Conservation (phyloP, 148 eudicot species). For the Vaccinium vitisidaea region DNA sequence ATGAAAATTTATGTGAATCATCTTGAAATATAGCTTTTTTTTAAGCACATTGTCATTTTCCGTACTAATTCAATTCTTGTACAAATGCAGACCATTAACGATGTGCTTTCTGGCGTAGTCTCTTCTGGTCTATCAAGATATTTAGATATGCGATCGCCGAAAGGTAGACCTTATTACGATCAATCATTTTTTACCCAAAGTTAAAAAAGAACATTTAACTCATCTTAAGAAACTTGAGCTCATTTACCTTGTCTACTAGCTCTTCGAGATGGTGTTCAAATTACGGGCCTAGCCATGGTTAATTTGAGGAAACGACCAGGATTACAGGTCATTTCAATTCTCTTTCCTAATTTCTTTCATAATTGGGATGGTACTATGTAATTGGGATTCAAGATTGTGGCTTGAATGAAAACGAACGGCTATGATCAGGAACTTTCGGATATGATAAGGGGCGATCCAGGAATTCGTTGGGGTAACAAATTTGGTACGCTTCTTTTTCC, state of each 20-base stretch:
- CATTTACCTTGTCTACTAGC: slow-evolving; percentile 25
- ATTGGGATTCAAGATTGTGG: background rate
- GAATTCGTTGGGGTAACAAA: slow-evolving; percentile 55
- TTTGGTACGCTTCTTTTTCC: slow-evolving; percentile 59
- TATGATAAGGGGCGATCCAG: slow-evolving; percentile 30
- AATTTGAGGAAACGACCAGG: slow-evolving; percentile 59
- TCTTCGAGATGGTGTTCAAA: slow-evolving; percentile 38
- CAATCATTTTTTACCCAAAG: background rate
- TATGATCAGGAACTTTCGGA: slow-evolving; percentile 34
- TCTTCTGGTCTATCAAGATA: slow-evolving; percentile 64
- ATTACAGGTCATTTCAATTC: slow-evolving; percentile 43
- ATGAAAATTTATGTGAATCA: too few species aligned
- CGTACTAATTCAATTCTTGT: background rate
- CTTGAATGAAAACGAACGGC: background rate
- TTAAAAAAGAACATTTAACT: background rate
- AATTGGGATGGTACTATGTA: background rate
- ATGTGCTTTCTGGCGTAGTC: slow-evolving; percentile 65
- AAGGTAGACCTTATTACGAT: slow-evolving; percentile 28
- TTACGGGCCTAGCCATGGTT: slow-evolving; percentile 66
- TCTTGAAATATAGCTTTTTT: too few species aligned
- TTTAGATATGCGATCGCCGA: slow-evolving; percentile 41
- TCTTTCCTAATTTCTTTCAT: background rate
- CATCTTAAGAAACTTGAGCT: background rate
- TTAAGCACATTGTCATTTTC: too few species aligned
- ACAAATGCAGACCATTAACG: slow-evolving; percentile 70